Evolutionary conservation across 1,284 basidiomycete genomes (phyloP).

Genomic region (Ceratobasidium sp.): DNA sequence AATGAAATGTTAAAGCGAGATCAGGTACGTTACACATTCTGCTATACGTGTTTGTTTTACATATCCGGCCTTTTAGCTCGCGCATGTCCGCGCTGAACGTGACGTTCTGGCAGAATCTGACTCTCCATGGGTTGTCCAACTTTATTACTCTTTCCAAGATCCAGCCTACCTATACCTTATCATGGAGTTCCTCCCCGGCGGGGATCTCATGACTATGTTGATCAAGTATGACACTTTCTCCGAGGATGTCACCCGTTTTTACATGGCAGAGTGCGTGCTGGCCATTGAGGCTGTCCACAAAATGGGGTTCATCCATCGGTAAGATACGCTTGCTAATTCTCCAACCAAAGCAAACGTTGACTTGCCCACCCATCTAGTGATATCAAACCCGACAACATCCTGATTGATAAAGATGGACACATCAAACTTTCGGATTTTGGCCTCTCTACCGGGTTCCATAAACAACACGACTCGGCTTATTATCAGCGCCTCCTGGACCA

Average conservation of each 20-base stretch:
- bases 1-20: conserved; percentile 99
- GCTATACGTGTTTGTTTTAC: neutral
- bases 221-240: conserved; percentile 99
- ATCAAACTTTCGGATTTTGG: conserved; percentile 97
- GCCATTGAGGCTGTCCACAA: conserved; percentile 98
- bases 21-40: conserved; percentile 64
- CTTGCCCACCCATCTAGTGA: conserved; percentile 55
- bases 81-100: conserved; percentile 97
- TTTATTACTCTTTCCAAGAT: conserved; percentile 99
- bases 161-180: conserved; percentile 94
- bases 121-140: conserved; percentile 96
- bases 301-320: conserved; percentile 98
- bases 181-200: conserved; percentile 99
- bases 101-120: conserved; percentile 98
- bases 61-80: conserved; percentile 64
- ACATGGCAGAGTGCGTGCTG: conserved; percentile 98
- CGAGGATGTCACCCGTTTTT: conserved; percentile 98
- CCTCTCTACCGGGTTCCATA: conserved; percentile 93
- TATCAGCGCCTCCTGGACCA: conserved; percentile 72
- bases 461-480: conserved; percentile 91
- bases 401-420: conserved; percentile 93
- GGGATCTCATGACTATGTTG: conserved; percentile 98
- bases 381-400: conserved; percentile 97
- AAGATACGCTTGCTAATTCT: conserved; percentile 48
- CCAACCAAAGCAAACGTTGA: conserved; percentile 21